Evolutionary conservation across 495 filamentous ascomycete genomes (phyloP).

Genomic region (Chaetomium tenue): DNA sequence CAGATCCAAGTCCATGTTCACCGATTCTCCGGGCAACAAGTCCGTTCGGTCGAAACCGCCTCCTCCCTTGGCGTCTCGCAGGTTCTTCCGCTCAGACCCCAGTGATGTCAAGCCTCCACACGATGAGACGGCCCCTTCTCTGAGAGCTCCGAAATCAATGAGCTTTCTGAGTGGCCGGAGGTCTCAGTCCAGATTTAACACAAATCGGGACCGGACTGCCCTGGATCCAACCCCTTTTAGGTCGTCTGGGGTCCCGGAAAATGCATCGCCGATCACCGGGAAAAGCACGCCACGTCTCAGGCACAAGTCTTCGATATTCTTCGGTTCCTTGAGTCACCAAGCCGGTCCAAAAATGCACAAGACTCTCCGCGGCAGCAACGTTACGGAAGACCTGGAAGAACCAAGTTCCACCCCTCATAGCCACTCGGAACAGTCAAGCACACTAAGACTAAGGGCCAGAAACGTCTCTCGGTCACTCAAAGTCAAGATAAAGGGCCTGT

Average conservation of each 20-base stretch:
- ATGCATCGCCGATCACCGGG: background rate
- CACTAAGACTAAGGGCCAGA: constrained; percentile 54
- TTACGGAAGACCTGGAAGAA: constrained; percentile 37
- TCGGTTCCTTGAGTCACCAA: constrained; percentile 43
- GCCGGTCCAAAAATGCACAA: constrained; percentile 55
- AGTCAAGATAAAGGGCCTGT: constrained; percentile 59
- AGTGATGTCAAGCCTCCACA: constrained; percentile 22
- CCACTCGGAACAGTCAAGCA: constrained; percentile 31
- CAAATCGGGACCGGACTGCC: constrained; percentile 45
- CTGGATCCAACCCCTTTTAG: constrained; percentile 13
- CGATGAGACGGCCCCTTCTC: background rate
- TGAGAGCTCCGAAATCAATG: constrained; percentile 57
- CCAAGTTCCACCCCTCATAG: constrained; percentile 27
- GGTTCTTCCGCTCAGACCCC: constrained; percentile 21
- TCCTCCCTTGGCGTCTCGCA: constrained; percentile 19
- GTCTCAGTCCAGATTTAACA: constrained; percentile 24
- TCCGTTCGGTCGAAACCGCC: constrained; percentile 19
- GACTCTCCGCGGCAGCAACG: constrained; percentile 53
- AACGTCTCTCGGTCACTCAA: constrained; percentile 62
- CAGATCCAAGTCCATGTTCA: constrained; percentile 72
- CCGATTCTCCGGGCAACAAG: constrained; percentile 39
- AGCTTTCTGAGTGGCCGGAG: constrained; percentile 56
- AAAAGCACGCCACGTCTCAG: constrained; percentile 28
- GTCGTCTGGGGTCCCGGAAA: constrained; percentile 9
- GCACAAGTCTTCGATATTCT: constrained; percentile 50